These are phyloP conservation scores for Leucocoprinus sp. DNA, from an alignment of 768 basidiomycete genomes.

Conservation along the genomic window DNA sequence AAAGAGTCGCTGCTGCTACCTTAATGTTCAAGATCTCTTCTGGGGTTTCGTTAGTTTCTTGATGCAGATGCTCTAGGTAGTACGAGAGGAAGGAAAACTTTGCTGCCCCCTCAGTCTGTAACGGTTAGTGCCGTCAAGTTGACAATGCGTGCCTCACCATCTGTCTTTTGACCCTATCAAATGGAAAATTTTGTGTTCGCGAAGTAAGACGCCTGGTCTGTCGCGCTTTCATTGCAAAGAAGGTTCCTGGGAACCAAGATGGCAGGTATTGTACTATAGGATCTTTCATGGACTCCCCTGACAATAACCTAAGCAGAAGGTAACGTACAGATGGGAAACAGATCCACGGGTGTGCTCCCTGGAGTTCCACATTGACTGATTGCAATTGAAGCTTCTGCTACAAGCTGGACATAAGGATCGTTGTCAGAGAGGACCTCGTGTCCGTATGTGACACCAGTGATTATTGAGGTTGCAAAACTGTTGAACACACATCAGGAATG, in stretches of 20 bases:
- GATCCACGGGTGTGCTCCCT: constrained; percentile 5
- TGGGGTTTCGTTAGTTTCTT: constrained; percentile 20
- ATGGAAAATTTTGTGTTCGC: constrained; percentile 16
- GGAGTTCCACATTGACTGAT: constrained; percentile 3
- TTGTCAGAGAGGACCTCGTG: background rate
- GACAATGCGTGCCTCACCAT: constrained; percentile 9
- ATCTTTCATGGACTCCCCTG: background rate
- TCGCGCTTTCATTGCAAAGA: constrained; percentile 14
- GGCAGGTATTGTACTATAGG: constrained; percentile 16
- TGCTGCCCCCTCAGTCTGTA: constrained; percentile 20
- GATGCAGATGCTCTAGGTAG: constrained; percentile 37
- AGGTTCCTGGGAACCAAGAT: constrained; percentile 20
- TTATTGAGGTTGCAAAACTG: background rate
- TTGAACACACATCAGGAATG: background rate
- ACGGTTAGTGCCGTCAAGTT: background rate
- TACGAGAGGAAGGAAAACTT: constrained; percentile 38
- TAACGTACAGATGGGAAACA: constrained; percentile 6
- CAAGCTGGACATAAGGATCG: background rate
- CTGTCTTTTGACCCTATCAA: constrained; percentile 12
- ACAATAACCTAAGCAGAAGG: too few relatives aligned
- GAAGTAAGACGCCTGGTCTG: constrained; percentile 2
- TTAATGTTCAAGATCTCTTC: constrained; percentile 51
- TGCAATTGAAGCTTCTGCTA: background rate
- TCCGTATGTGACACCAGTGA: background rate
- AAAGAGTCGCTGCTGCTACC: constrained; percentile 78